Percentiles rank a stretch among this genome's conserved stretches.
phyloP scores from a whole-genome alignment of 371 early-diverging fungal species.

The Lichtheimia hyalospora region DNA sequence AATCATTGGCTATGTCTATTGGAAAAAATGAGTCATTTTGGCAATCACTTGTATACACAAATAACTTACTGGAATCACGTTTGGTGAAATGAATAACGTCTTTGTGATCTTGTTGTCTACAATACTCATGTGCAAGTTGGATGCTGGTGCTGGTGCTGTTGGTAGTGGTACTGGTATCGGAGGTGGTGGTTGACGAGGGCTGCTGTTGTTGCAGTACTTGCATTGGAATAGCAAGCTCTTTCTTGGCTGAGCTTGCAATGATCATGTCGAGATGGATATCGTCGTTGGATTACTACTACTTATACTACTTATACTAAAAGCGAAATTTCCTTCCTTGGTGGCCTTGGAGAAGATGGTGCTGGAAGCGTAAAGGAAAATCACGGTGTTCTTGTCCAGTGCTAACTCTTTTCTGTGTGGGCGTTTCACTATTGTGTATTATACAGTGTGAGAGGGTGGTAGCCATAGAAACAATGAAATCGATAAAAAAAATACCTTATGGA shows the following conservation, averaged over 20 bases:
- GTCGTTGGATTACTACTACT: conserved; percentile 20
- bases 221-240: conserved; percentile 42
- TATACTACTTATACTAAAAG: conserved; percentile 38
- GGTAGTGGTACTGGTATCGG: neutral
- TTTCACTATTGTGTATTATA: conserved; percentile 10
- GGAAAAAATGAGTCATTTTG: neutral
- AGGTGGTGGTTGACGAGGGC: neutral
- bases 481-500: conserved; percentile 16
- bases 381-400: conserved; percentile 54
- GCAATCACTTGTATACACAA: neutral
- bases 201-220: conserved; percentile 25
- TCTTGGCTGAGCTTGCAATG: conserved; percentile 45
- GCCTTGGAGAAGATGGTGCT: conserved; percentile 57
- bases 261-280: conserved; percentile 32
- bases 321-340: conserved; percentile 51
- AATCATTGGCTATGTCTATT: conserved; percentile 19
- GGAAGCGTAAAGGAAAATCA: conserved; percentile 55
- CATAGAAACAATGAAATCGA: too few species aligned
- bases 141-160: neutral
- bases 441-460: neutral
- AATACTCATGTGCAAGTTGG: conserved; percentile 8
- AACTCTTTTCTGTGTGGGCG: conserved; percentile 45
- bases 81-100: conserved; percentile 13
- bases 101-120: conserved; percentile 8
- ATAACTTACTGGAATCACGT: conserved; percentile 14